Conservation (phyloP, 108 stramenopile species). For the Epithemia pelagica region DNA sequence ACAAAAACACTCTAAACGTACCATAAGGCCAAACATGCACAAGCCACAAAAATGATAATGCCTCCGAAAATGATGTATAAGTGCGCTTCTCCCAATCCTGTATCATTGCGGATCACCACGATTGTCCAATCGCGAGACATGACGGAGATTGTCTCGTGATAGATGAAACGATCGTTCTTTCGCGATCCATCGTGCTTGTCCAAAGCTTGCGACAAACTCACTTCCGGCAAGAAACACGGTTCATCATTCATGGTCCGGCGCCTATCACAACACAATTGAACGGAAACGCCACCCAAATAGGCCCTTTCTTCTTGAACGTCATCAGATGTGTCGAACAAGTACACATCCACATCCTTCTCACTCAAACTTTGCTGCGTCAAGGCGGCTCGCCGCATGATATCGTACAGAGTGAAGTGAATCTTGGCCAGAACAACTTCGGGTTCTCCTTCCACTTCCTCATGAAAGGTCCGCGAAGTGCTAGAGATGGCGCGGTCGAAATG, state of each 20-base stretch:
- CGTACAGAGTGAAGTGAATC: background rate
- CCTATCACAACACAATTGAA: no score
- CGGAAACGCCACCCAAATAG: background rate
- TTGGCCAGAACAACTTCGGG: no score
- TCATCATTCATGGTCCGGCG: no score
- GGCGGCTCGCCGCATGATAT: background rate
- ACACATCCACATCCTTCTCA: conserved; percentile 3
- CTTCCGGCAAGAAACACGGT: no score
- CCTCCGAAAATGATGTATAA: conserved; percentile 18
- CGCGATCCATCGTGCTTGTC: no score
- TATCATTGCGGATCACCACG: background rate
- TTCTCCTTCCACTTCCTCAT: no score
- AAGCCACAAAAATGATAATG: conserved; percentile 17
- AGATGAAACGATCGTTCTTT: no score
- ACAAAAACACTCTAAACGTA: no score
- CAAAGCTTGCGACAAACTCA: no score
- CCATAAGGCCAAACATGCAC: conserved; percentile 27
- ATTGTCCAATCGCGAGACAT: background rate
- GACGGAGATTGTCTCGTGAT: background rate
- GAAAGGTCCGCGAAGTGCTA: no score
- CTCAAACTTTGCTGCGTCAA: background rate
- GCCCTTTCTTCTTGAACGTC: background rate
- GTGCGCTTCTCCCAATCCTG: background rate
- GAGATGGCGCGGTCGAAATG: no score
- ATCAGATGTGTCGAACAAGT: conserved; percentile 11